Conservation (phyloP, 805 yeast genomes). For the Pichia sporocuriosa region DNA sequence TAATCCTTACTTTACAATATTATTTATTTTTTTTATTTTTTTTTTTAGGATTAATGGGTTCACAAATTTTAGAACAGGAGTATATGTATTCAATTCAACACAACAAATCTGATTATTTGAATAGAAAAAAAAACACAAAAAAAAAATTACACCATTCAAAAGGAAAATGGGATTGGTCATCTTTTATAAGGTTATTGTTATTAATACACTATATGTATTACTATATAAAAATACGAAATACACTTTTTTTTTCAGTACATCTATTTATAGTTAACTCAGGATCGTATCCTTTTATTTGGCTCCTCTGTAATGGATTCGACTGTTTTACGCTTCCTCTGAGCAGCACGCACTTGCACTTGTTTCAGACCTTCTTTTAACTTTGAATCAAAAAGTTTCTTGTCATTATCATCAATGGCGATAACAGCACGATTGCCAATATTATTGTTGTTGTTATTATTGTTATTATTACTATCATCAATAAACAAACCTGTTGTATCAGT, state of each 20-base stretch:
- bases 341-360: constrained; percentile 1
- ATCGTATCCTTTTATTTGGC: neutral
- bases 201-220: neutral
- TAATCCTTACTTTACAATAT: no score
- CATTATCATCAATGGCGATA: constrained; percentile 9
- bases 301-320: constrained; percentile 4
- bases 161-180: no score
- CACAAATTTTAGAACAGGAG: no score
- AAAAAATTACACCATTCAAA: no score
- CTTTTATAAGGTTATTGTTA: neutral
- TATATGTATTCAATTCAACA: no score
- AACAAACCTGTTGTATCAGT: constrained; percentile 60
- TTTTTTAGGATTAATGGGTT: no score
- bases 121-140: neutral
- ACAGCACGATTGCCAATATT: no score
- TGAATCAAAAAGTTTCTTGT: constrained; percentile 3
- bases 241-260: neutral
- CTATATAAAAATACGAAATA: no score
- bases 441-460: no score
- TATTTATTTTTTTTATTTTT: no score
- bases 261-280: neutral
- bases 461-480: constrained; percentile 25
- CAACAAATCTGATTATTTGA: no score
- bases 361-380: constrained; percentile 7
- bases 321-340: constrained; percentile 5